Evolutionary conservation across 495 filamentous ascomycete genomes (phyloP), one percentile per base, ranked within the genome.

Genomic region (Lasiosphaeria hispida): DNA sequence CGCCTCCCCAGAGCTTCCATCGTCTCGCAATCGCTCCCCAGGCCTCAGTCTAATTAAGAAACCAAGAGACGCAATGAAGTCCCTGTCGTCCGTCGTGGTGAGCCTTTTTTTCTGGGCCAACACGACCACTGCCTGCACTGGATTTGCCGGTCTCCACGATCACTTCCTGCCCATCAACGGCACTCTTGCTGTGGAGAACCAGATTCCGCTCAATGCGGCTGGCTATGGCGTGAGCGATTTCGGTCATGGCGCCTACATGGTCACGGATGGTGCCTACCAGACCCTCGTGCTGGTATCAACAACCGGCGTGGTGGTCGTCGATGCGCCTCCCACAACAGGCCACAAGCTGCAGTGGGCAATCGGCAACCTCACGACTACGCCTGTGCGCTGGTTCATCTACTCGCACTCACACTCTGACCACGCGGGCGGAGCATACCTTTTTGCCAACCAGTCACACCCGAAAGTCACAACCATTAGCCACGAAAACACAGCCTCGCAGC

Each of bases 351-450:
- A 70, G 19, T 62, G 53, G 14, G 73, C 70, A 9, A 75, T 77
- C 45, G 61, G 69, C 11, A 74, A 66, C 48, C 60, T 66, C 10
- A 77, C 75, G 15, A 6, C 57, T 9, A 41, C 59, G 19, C 72
- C 71, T 1, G 61, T 76, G 23, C 63, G 70, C 9, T 72, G 73
- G 48, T 53, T 74, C 41, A 58, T 77, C 30, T 77, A 76, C 64
- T 73, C 63, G 41, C 75, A 76, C 53, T 53, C 67, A 1, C 74
- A 77, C 54, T 58, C 72, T 15, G 75, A 77, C 56, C 75, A 77
- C 53, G 64, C 71, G 48, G 71, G 69, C 0, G 72, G 53, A 0
- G 71, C 70, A 1, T 69, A 51, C 45, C 57, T 75, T 14, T 69
- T 69, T 35, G 54, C 42, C 11, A 57, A 57, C 43, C 43, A 48